Evolutionary conservation across 371 early-diverging fungal genomes (phyloP).

Genomic region (Batkoa obscura): DNA sequence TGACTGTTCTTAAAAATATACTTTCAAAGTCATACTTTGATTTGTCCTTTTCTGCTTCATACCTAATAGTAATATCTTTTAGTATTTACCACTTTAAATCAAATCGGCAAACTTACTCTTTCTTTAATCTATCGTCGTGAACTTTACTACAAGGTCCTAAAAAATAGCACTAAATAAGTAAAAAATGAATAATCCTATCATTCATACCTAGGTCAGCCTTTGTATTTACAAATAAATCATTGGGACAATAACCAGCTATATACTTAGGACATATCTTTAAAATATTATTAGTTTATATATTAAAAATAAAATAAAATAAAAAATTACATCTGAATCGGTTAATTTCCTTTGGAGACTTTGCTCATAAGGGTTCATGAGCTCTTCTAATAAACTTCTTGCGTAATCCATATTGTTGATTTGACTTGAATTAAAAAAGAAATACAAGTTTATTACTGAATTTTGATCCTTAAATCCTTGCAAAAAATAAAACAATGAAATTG

Average conservation of each 20-base stretch:
- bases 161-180: not conserved
- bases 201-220: constrained; percentile 62
- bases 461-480: too few species aligned
- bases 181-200: too few species aligned
- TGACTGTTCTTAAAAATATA: constrained; percentile 49
- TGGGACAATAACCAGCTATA: constrained; percentile 70
- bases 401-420: too few species aligned
- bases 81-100: not conserved
- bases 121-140: constrained; percentile 63
- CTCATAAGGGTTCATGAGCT: constrained; percentile 58
- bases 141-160: constrained; percentile 45
- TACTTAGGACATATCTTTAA: constrained; percentile 66
- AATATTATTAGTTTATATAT: not conserved
- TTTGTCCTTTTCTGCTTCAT: constrained; percentile 42
- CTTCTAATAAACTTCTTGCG: constrained; percentile 53
- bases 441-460: too few species aligned
- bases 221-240: constrained; percentile 69
- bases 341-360: constrained; percentile 40
- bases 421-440: too few species aligned
- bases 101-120: constrained; percentile 35
- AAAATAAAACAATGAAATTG: too few species aligned
- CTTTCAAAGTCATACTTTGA: constrained; percentile 51
- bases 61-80: constrained; percentile 12
- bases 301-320: not conserved
- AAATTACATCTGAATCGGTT: constrained; percentile 36